Evolutionary conservation across 805 yeast species (phyloP), one percentile per base, ranked within the genome.

Genomic region (Metschnikowia matae): DNA sequence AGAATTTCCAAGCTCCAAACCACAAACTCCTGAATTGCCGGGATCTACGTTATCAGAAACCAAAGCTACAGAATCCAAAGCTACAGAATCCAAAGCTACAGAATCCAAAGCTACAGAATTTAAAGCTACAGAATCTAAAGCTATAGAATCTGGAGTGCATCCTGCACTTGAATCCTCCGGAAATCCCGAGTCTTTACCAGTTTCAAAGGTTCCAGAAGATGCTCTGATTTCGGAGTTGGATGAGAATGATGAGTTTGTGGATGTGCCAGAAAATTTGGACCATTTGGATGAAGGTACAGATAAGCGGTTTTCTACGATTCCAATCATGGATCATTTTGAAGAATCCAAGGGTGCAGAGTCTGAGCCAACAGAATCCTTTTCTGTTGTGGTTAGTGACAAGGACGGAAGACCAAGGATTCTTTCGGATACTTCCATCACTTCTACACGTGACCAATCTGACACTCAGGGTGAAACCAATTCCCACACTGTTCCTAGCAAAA

Each of bases 221-320:
- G 35, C 15, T 2, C 35, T 33, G 35, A 17, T 39, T 11, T 21
- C 41, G 3, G 41, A 39, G 31, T 18, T 21, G 13, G 53, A 52
- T 17, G 52, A 45, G 4, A 50, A 44, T 8, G 54, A 53, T 34
- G 49, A 46, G 31, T 55, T 55, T 39, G 59, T 56, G 36, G 58
- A 56, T 46, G 59, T 56, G 10, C 58, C 58, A 2, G 57, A 55
- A 6, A 35, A 37, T 11, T 41, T 46, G 21, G 55, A 48, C 4
- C 54, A 51, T 11, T 41, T 46, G 21, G 55, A 48, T 6, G 55
- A 51, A 6, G 52, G 42, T 11, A 26, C 23, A 3, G 56, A 48
- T 13, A 49, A 39, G 31, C 36, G 49, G 18, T 6, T 35, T 17
- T 43, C 50, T 5, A 39, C 31, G 4, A 42, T 45, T 18, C 52